phyloP scores from a whole-genome alignment of 1,139 yeast genomes.

The Saccharomyces hybrid region DNA sequence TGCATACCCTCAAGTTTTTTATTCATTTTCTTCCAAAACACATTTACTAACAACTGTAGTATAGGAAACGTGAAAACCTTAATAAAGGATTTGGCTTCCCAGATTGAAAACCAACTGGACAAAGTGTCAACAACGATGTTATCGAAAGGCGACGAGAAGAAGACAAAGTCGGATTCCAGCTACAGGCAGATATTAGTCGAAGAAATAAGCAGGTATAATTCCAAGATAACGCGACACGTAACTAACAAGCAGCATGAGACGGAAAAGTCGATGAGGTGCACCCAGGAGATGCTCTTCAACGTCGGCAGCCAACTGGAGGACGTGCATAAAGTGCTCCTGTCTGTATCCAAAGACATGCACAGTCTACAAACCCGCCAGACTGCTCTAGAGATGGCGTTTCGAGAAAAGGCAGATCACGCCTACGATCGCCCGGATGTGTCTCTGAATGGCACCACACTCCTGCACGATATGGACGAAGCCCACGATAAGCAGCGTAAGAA shows the following conservation, averaged over 20 bases:
- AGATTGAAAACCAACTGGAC: background rate
- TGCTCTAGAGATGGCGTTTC: conserved; percentile 10
- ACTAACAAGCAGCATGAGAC: conserved; percentile 3
- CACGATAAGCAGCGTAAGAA: background rate
- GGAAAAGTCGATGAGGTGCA: conserved; percentile 4
- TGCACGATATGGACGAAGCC: conserved; percentile 1
- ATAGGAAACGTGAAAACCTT: background rate
- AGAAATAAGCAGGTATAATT: background rate
- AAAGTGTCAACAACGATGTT: background rate
- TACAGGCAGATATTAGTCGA: conserved; percentile 1
- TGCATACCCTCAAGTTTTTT: background rate
- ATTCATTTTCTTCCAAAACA: background rate
- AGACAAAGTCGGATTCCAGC: background rate
- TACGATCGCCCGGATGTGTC: background rate
- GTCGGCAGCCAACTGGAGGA: conserved; percentile 13
- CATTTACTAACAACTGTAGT: background rate
- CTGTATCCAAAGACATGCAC: conserved; percentile 13
- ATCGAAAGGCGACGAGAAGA: background rate
- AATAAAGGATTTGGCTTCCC: background rate
- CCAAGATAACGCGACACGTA: background rate
- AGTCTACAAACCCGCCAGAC: conserved; percentile 11
- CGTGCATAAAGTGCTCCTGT: conserved; percentile 10
- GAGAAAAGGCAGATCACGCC: conserved; percentile 1
- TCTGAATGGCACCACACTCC: conserved; percentile 8
- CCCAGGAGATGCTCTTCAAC: conserved; percentile 12